Evolutionary conservation across 2,329 filamentous ascomycete genomes (phyloP).

Genomic region (Microdochium trichocladiopsis): DNA sequence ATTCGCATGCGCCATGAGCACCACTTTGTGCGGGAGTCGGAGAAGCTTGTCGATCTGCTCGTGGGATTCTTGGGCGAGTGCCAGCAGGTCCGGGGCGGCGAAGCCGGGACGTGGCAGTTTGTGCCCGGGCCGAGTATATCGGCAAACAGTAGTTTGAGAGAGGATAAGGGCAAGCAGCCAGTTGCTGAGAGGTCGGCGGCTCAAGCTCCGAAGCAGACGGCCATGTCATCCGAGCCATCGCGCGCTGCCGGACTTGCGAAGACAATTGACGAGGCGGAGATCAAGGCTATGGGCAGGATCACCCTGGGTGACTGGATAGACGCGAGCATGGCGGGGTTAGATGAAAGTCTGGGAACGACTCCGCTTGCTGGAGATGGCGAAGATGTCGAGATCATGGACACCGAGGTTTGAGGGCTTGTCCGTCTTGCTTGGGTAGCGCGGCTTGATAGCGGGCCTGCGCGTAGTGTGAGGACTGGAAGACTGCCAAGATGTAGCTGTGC

Average conservation of each 20-base stretch:
- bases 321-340: not conserved
- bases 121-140: not conserved
- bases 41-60: not conserved
- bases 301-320: not conserved
- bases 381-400: no score
- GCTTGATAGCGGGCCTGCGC: no score
- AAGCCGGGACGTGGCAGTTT: not conserved
- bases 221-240: no score
- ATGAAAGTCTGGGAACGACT: no score
- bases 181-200: no score
- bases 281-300: not conserved
- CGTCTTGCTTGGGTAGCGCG: no score
- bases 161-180: no score
- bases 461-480: no score
- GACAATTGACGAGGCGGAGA: not conserved
- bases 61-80: not conserved
- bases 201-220: no score
- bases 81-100: not conserved
- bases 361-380: no score
- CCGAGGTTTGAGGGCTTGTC: no score
- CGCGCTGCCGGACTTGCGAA: not conserved
- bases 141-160: not conserved
- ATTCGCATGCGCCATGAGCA: not conserved
- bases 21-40: not conserved
- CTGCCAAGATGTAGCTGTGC: no score